These are phyloP conservation scores for Kockiozyma suomiensis DNA, from an alignment of 805 yeast genomes.

Conservation along the genomic window DNA sequence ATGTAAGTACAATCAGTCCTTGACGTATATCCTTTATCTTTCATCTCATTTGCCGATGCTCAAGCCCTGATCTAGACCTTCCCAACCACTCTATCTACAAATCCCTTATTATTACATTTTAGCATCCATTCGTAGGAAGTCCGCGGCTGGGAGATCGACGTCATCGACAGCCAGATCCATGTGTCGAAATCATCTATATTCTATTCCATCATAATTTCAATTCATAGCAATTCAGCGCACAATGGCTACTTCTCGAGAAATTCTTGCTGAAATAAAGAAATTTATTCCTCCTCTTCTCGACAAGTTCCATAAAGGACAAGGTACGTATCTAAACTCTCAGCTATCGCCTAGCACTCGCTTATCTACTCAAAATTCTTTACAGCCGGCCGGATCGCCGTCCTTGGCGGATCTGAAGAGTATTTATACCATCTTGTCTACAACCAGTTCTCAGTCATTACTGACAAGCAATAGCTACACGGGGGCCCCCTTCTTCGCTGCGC, in stretches of 20 bases:
- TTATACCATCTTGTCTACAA: slow-evolving; percentile 27
- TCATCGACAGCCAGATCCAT: too few species aligned
- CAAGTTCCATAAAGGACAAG: slow-evolving; percentile 83
- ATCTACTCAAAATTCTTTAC: background rate
- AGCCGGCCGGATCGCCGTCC: slow-evolving; percentile 78
- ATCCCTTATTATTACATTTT: too few species aligned
- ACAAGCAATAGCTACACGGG: slow-evolving; percentile 68
- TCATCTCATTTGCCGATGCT: too few species aligned
- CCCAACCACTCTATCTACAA: too few species aligned
- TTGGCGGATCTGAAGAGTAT: slow-evolving; percentile 90
- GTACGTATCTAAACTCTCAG: slow-evolving; percentile 37
- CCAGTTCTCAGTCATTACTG: slow-evolving; percentile 7
- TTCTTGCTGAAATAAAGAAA: slow-evolving; percentile 53
- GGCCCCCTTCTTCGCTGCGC: slow-evolving; percentile 90
- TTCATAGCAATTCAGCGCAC: background rate
- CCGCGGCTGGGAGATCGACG: too few species aligned
- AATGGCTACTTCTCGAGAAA: slow-evolving; percentile 24
- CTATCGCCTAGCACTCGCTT: background rate
- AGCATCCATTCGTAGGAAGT: too few species aligned
- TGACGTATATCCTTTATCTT: too few species aligned
- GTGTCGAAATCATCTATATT: too few species aligned
- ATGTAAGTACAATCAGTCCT: too few species aligned
- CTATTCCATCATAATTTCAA: background rate
- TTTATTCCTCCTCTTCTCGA: slow-evolving; percentile 78
- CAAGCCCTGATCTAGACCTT: too few species aligned